Evolutionary conservation across 805 yeast species (phyloP).

Genomic region (Nakazawaea populi): DNA sequence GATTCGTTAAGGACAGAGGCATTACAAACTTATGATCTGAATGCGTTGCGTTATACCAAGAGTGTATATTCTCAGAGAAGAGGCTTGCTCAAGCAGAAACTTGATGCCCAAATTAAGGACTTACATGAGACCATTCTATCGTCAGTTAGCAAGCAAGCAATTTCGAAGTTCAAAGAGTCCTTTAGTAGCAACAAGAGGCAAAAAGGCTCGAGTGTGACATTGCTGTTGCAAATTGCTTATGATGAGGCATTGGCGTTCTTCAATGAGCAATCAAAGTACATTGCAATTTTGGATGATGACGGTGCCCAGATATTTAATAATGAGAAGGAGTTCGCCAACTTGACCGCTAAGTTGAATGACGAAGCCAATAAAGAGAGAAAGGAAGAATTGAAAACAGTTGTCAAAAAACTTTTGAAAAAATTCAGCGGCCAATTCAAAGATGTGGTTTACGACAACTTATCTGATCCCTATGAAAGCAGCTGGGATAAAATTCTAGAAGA

Average conservation of each 20-base stretch:
- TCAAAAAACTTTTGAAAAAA: constrained; percentile 38
- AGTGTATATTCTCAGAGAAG: constrained; percentile 65
- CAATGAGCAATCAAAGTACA: constrained; percentile 25
- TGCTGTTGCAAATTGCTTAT: constrained; percentile 12
- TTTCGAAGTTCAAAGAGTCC: constrained; percentile 22
- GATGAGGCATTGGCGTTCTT: constrained; percentile 24
- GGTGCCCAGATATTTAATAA: constrained; percentile 20
- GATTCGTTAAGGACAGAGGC: constrained; percentile 37
- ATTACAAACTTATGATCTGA: constrained; percentile 51
- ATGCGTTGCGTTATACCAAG: constrained; percentile 71
- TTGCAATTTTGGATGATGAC: constrained; percentile 21
- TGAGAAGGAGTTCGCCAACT: constrained; percentile 26
- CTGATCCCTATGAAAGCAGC: constrained; percentile 40
- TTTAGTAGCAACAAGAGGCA: constrained; percentile 20
- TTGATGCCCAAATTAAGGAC: constrained; percentile 40
- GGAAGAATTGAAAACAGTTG: constrained; percentile 36
- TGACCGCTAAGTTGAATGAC: constrained; percentile 24
- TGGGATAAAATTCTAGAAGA: constrained; percentile 56
- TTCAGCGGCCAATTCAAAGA: constrained; percentile 44
- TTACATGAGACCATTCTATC: constrained; percentile 37
- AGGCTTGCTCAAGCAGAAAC: constrained; percentile 35
- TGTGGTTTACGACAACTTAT: constrained; percentile 39
- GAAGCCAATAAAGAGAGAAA: constrained; percentile 25
- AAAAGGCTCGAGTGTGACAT: constrained; percentile 10
- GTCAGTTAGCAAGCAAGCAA: constrained; percentile 27